Evolutionary conservation across 331 rosid genomes (phyloP), one percentile per base, ranked within the genome.

Genomic region (Telfairia occidentalis): DNA sequence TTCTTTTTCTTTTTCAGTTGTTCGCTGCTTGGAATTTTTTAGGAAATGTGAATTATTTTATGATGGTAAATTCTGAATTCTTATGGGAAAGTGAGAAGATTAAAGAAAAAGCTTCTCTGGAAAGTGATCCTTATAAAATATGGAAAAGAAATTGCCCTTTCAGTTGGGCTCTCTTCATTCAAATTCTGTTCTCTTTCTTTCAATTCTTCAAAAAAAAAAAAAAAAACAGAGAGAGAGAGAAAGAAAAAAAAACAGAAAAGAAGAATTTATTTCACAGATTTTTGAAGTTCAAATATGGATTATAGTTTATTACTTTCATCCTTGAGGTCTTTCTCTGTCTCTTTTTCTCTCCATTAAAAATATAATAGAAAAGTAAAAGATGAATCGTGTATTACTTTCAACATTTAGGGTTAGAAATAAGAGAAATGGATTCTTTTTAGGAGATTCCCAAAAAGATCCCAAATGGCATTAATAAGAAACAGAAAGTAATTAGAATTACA

Each of bases 151-250:
- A 46, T 70, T 43, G 58, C 28, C 35, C 57, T 70, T 70, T 45
- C 75, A 24, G 26, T 70, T 24, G 58, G 57, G 40, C 57, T 70
- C 34, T 45, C 75, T 28, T 70, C 75, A 70, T 45, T 46, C 42
- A 19, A 40, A 37, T 3, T 16, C 4, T 7, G 55, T 7, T 12
- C 13, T 2, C 5, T 69, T 40, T 69, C 23, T 66, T 37, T 38
- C 12, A 23, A 12, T 10, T 66, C 52, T 10, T 1, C n/a, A n/a
- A n/a, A n/a, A n/a, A n/a, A n/a, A n/a, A n/a, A n/a, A n/a, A n/a
- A n/a, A n/a, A n/a, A n/a, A n/a, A n/a, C n/a, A n/a, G n/a, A n/a
- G n/a, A n/a, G n/a, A n/a, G n/a, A n/a, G n/a, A n/a, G n/a, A n/a
- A n/a, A n/a, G n/a, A n/a, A n/a, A n/a, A 60, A 61, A 30, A 34